Evolutionary conservation across 2,329 filamentous ascomycete species (phyloP), one percentile per base, ranked within the genome.

Genomic region (Verticillium zaregamsianum): DNA sequence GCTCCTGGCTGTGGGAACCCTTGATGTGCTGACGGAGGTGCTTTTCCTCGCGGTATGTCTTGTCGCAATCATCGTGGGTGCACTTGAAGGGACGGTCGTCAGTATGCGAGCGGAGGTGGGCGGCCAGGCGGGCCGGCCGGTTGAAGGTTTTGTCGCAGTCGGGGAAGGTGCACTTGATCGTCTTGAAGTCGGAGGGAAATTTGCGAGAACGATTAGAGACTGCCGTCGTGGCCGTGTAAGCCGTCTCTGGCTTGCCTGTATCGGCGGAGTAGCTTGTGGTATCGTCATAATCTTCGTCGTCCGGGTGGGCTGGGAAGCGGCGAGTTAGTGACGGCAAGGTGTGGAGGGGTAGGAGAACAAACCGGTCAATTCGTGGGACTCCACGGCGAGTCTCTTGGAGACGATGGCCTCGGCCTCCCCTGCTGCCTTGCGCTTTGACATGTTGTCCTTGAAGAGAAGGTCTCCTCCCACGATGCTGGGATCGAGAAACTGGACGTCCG

Each of bases 21-120:
- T 93, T 93, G 70, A 96, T 77, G 73, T 98, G 94, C 66, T 93
- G 89, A 63, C 90, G 88, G 20, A 97, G 81, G 76, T 97, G 93
- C 68, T 94, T 94, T 66, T 92, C 86, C 64, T 95, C 91, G 15
- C 92, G 85, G 72, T 96, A 98, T 52, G 88, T 85, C 78, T 97
- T 97, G 69, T 86, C 85, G 71, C 94, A 98, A 52, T 77, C 87
- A 6, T 82, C 77, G 64, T 89, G 83, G 2, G 82, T 79, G 71
- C 94, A 98, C 45, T 82, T 81, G 74, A 90, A 96, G 0, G 92
- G 88, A 1, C 93, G 87, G 68, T 94, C 91, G 67, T 94, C 92
- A 59, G 87, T 94, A 74, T 98, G 94, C 1, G 90, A 93, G 65
- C 92, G 85, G 28, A 94, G 77, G 70, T 98, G 94, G 62, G 91